Evolutionary conservation across 2,329 filamentous ascomycete species (phyloP), one percentile per base, ranked within the genome.

Genomic region (Paecilomyces formosus): DNA sequence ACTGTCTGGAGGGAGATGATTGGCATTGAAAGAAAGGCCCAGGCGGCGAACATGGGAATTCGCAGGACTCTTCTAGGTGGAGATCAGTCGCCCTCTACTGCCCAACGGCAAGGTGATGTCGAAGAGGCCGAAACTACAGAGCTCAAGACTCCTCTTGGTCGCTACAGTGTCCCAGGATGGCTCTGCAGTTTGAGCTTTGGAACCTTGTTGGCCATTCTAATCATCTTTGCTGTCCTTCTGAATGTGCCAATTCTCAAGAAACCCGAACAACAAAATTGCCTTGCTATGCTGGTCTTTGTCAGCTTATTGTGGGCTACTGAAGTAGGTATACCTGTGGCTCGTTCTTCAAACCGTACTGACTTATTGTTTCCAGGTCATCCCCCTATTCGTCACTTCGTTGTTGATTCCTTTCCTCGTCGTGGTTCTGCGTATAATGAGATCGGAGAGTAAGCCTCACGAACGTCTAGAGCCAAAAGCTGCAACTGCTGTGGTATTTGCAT

Each of bases 1-100:
- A 99, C 94, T 0, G 94, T 99, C 18, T 99, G 94, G 94, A 83
- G 95, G 76, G 94, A 99, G 68, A 94, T 99, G 85, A 99, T 99
- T 71, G 94, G 93, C 56, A 93, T 99, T 65, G 95, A 99, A 78
- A 84, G 94, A 22, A 92, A 96, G 70, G 91, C 91, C 1, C 93
- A 97, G 75, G 95, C 94, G 8, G 93, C 93, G 8, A 94, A 93
- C 65, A 82, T 99, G 63, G 94, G 94, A 50, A 79, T 89, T 55
- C 78, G 85, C 22, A 86, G 89, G 63, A 90, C 90, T 0, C 81
- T 97, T 57, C 83, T 97, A 1, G 92, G 92, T 3, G 83, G 85
- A 26, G 88, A 88, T 33, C 83, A 84, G 18, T 87, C 89, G 65
- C 84, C 84, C 28, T 80, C 83, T 7, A 85, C 86, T 57, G 85